Evolutionary conservation across 2,329 filamentous ascomycete genomes (phyloP), one percentile per base, ranked within the genome.

Genomic region (Plectosphaerella plurivora): DNA sequence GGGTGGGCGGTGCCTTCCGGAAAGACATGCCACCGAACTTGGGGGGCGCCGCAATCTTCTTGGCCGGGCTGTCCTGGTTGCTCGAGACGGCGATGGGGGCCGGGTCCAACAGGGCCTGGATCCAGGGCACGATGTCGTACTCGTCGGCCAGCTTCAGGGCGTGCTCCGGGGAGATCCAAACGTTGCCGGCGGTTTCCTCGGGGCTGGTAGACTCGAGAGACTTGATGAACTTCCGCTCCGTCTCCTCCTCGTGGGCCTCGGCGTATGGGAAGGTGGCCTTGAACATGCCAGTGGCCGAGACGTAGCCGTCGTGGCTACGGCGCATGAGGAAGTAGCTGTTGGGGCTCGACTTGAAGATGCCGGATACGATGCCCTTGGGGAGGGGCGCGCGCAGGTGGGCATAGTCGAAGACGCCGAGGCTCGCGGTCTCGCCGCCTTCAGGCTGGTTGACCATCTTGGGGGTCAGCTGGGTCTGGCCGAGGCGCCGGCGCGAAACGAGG

Each of bases 311-410:
- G 65, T 83, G 83, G 71, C 89, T 93, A 61, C 89, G 87, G 71
- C 90, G 86, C 89, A 99, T 99, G 61, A 99, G 75, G 70, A 97
- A 99, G 73, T 99, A 99, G 60, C 90, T 94, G 68, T 91, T 91
- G 5, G 94, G 93, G 66, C 86, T 86, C 54, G 86, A 87, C 64
- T 89, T 87, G 76, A 97, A 97, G 63, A 99, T 95, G 65, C 94
- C 94, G 6, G 92, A 96, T 25, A 86, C 83, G 60, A 97, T 86
- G 58, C 94, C 91, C 71, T 92, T 94, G 48, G 94, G 94, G 46
- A 99, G 75, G 14, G 94, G 93, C 55, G 92, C 93, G 65, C 93
- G 88, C 48, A 99, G 79, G 68, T 99, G 94, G 59, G 92, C 93
- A 70, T 99, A 99, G 71, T 97, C 94, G 68, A 99, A 96, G 46